Percentiles rank a stretch among this genome's conserved stretches.
phyloP scores from a whole-genome alignment of 441 rosid species.

The Biscutella laevigata region DNA sequence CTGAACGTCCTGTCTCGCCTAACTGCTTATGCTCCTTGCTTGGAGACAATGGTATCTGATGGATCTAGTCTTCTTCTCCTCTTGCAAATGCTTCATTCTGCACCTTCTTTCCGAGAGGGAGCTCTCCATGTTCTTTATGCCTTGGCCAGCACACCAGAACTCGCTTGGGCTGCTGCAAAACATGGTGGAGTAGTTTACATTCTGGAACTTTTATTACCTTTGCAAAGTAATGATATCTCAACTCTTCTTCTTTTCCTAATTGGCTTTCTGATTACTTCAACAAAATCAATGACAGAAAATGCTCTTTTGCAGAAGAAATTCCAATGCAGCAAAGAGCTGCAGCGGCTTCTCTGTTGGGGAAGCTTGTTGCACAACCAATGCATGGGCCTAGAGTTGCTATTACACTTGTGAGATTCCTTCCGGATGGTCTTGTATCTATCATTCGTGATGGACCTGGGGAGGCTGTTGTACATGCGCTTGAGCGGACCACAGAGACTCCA shows the following conservation, averaged over 20 bases:
- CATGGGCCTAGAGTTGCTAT: slow-evolving; percentile 99
- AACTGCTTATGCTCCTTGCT: slow-evolving; percentile 92
- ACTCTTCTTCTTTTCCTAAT: slow-evolving; percentile 4
- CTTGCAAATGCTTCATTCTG: slow-evolving; percentile 91
- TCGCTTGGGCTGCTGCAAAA: slow-evolving; percentile 99
- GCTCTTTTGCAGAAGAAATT: slow-evolving; percentile 69
- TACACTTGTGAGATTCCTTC: slow-evolving; percentile 92
- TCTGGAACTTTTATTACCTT: slow-evolving; percentile 90
- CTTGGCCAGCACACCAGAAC: slow-evolving; percentile 96
- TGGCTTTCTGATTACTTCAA: slow-evolving; percentile 15
- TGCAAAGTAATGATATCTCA: slow-evolving; percentile 53
- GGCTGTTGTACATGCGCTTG: slow-evolving; percentile 89
- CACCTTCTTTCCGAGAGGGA: slow-evolving; percentile 91
- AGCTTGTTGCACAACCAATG: slow-evolving; percentile 97
- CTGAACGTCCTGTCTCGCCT: slow-evolving; percentile 80
- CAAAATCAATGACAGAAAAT: slow-evolving; percentile 25
- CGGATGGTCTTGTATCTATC: slow-evolving; percentile 89
- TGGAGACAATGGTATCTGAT: slow-evolving; percentile 99
- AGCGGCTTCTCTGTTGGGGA: slow-evolving; percentile 93
- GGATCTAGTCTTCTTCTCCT: slow-evolving; percentile 94
- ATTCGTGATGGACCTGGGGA: slow-evolving; percentile 99
- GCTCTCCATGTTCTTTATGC: slow-evolving; percentile 98
- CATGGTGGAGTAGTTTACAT: slow-evolving; percentile 98
- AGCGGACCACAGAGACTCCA: slow-evolving; percentile 94
- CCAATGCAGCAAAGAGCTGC: slow-evolving; percentile 96